Base-by-base conservation (phyloP, 306 rosid species). In the Mucuna pruriens region DNA sequence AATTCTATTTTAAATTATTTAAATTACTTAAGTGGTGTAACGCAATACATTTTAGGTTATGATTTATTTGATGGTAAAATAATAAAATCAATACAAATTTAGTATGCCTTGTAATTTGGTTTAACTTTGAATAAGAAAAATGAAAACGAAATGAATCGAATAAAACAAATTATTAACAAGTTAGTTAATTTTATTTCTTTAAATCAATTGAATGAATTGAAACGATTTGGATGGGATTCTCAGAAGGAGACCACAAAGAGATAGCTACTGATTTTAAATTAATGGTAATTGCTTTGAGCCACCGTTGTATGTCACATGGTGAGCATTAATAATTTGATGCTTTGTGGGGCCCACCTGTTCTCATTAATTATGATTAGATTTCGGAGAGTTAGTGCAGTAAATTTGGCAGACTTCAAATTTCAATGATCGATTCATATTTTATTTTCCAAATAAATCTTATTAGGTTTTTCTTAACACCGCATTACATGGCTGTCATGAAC, bases 261-360 rank as follows among this genome's bases (percentile, higher is more conserved):
- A 29, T 29, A 29, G 42, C 57, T 62, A 65, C 22, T 48, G 63
- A 76, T 81, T 69, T 51, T 7, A 48, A 79, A 74, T 13, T 45
- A 68, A 68, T 9, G 13, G 68, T 57, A 72, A 70, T 74, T 62
- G 65, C 31, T 54, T 19, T 65, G 61, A 82, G 62, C 71, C 75
- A 80, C 67, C 36, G 6, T 66, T 73, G 71, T 38, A 1, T 46
- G 52, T 34, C 87, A 85, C 88, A 84, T 88, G 86, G 76, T 26
- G 6, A 74, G 75, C 76, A 85, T 72, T 80, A 69, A 82, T 70
- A 67, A 86, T 42, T 82, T 29, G 85, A 80, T 83, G 81, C 82
- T 85, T 66, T 51, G 78, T 71, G 77, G 85, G 83, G 79, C 88
- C 90, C 11, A 9, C 54, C 23, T 33, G 60, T 19, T 38, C 76